These are phyloP conservation scores for Thalassiosira ordinaria DNA, from an alignment of 352 stramenopile genomes.

Conservation along the genomic window DNA sequence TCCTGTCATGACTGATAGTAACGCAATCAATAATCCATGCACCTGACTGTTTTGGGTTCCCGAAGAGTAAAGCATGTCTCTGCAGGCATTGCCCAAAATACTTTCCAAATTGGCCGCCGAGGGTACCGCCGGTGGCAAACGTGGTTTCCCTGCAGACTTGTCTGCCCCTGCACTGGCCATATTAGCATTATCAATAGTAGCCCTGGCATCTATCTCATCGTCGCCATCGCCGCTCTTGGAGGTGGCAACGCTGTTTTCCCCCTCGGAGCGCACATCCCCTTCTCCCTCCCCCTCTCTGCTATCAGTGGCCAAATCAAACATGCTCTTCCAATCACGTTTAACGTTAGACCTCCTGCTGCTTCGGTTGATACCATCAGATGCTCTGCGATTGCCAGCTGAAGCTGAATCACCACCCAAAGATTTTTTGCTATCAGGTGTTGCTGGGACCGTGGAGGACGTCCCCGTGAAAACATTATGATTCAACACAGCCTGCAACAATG, in stretches of 20 bases:
- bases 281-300: background rate
- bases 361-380: background rate
- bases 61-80: conserved; percentile 12
- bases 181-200: background rate
- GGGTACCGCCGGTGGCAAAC: background rate
- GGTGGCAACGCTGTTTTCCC: background rate
- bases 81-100: conserved; percentile 63
- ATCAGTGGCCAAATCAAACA: conserved; percentile 11
- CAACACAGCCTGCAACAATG: conserved; percentile 47
- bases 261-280: background rate
- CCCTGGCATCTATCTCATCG: background rate
- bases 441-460: background rate
- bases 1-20: conserved; percentile 61
- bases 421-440: background rate
- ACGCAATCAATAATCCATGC: conserved; percentile 65
- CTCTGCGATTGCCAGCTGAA: background rate
- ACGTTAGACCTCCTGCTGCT: background rate
- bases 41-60: conserved; percentile 23
- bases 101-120: conserved; percentile 54
- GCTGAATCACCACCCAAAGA: too few species aligned
- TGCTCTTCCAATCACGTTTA: conserved; percentile 34
- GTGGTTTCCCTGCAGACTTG: background rate
- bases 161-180: background rate
- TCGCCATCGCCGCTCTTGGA: background rate
- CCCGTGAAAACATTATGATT: conserved; percentile 46